Evolutionary conservation across 176 grass and related monocot genomes (phyloP).

Genomic region (Olyra latifolia): DNA sequence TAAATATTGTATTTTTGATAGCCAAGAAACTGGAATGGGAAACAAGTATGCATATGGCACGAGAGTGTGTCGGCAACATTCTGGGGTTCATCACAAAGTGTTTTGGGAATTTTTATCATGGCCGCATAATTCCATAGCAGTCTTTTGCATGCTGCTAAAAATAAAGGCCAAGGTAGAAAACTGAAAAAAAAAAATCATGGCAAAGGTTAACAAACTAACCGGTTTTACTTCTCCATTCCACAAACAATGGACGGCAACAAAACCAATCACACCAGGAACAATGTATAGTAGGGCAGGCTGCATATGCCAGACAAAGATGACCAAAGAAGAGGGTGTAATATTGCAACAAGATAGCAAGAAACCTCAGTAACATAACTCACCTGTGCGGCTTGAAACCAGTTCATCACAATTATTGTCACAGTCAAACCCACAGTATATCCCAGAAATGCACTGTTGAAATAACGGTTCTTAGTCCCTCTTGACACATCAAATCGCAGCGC

Average conservation of each 20-base stretch:
- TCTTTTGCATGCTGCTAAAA: background rate
- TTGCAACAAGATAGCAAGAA: background rate
- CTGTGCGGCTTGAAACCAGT: slow-evolving; percentile 96
- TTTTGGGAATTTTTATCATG: background rate
- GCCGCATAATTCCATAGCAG: background rate
- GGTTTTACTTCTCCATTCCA: slow-evolving; percentile 82
- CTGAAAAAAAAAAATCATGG: background rate
- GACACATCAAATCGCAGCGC: slow-evolving; percentile 89
- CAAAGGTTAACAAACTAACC: slow-evolving; percentile 39
- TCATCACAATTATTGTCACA: slow-evolving; percentile 84
- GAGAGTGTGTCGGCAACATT: background rate
- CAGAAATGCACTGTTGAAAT: slow-evolving; percentile 84
- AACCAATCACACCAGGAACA: slow-evolving; percentile 84
- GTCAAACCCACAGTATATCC: slow-evolving; percentile 69
- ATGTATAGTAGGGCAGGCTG: slow-evolving; percentile 91
- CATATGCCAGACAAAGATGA: background rate
- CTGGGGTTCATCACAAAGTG: background rate
- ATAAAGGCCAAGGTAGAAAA: background rate
- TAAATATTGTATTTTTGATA: background rate
- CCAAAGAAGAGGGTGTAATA: background rate
- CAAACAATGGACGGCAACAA: slow-evolving; percentile 66
- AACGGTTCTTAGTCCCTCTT: slow-evolving; percentile 67
- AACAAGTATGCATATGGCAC: background rate
- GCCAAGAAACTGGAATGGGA: background rate
- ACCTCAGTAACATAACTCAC: slow-evolving; percentile 30